Evolutionary conservation across 805 yeast species (phyloP).

Genomic region (Candida manassasensis): DNA sequence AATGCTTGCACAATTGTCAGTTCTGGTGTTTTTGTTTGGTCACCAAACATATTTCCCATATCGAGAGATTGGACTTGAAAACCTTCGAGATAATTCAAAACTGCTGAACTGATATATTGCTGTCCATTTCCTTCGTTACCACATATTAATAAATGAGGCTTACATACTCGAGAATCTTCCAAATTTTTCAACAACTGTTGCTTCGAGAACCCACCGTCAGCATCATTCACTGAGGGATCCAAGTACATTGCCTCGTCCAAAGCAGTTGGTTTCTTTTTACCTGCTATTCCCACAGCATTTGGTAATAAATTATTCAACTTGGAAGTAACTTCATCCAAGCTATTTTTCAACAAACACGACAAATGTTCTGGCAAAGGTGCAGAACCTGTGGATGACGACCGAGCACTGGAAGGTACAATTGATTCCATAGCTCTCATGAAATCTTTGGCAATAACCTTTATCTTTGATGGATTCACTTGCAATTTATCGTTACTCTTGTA

Average conservation of each 20-base stretch:
- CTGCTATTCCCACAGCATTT: slow-evolving; percentile 28
- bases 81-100: slow-evolving; percentile 80
- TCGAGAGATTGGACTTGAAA: slow-evolving; percentile 85
- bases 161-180: slow-evolving; percentile 61
- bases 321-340: slow-evolving; percentile 41
- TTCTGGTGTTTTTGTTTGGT: slow-evolving; percentile 77
- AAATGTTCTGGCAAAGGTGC: slow-evolving; percentile 76
- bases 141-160: slow-evolving; percentile 72
- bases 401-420: slow-evolving; percentile 87
- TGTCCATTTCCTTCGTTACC: slow-evolving; percentile 85
- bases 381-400: slow-evolving; percentile 70
- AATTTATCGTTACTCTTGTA: slow-evolving; percentile 73
- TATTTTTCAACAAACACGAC: slow-evolving; percentile 54
- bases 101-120: slow-evolving; percentile 75
- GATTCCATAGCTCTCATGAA: slow-evolving; percentile 81
- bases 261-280: slow-evolving; percentile 44
- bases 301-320: slow-evolving; percentile 63
- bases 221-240: slow-evolving; percentile 51
- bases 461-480: slow-evolving; percentile 62
- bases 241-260: slow-evolving; percentile 68
- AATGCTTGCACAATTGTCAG: slow-evolving; percentile 78
- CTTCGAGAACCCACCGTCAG: slow-evolving; percentile 62
- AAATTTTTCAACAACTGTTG: slow-evolving; percentile 54
- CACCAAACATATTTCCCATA: slow-evolving; percentile 69
- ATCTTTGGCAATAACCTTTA: slow-evolving; percentile 74